Evolutionary conservation across 208 protist species (phyloP).

Genomic region (Phytomonas sp.): DNA sequence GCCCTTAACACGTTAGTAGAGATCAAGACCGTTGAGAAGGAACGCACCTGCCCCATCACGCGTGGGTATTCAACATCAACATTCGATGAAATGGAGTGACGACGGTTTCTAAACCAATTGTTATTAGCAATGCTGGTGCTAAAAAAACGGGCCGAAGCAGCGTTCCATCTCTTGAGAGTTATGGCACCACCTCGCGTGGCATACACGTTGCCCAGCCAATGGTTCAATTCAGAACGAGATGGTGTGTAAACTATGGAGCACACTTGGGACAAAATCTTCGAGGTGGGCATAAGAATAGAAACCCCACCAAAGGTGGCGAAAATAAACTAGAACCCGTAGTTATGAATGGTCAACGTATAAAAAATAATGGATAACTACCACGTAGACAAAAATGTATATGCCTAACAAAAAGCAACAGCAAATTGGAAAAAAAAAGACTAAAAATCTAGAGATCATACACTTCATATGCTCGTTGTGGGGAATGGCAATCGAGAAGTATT

Average conservation of each 20-base stretch:
- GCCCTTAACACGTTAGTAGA: neutral
- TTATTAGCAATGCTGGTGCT: neutral
- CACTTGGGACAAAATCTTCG: neutral
- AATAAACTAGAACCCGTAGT: neutral
- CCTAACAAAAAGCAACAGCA: slow-evolving; percentile 37
- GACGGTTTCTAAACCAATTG: neutral
- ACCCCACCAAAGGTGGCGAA: slow-evolving; percentile 2
- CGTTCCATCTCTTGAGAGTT: neutral
- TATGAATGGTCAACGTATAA: slow-evolving; percentile 1
- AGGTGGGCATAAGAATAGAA: neutral
- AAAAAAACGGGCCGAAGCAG: neutral
- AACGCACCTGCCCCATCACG: neutral
- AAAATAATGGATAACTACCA: neutral
- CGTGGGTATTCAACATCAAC: neutral
- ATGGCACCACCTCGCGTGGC: neutral
- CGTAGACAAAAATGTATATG: neutral
- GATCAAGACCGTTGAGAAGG: neutral
- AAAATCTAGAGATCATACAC: neutral
- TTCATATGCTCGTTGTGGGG: neutral
- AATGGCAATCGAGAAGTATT: neutral
- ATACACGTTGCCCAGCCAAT: neutral
- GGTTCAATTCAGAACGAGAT: neutral
- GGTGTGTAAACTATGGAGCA: neutral
- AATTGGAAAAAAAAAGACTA: slow-evolving; percentile 34
- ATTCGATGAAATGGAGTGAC: neutral